phyloP scores from a whole-genome alignment of 164 flowering plant species.

The grape (Vitis vinifera) region ASM3070453v1 NC_081807.1:2358501-2359000 shows the following conservation, averaged over 20 bases:
- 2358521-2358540: slow-evolving; percentile 56
- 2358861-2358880: no score
- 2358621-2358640: slow-evolving; percentile 65
- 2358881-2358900: no score
- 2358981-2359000: no score
- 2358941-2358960: neutral
- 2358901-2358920: no score
- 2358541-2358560: slow-evolving; percentile 16
- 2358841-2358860: no score
- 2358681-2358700: neutral
- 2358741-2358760: neutral
- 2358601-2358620: slow-evolving; percentile 36
- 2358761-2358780: neutral
- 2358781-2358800: neutral
- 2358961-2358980: neutral
- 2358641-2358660: slow-evolving; percentile 46
- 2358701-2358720: slow-evolving; percentile 26
- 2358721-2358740: neutral
- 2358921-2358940: no score
- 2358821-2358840: neutral
- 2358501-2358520: slow-evolving; percentile 54
- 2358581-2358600: slow-evolving; percentile 23
- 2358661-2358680: neutral
- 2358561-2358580: slow-evolving; percentile 22
- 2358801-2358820: neutral